Conservation (phyloP, 2,329 filamentous ascomycete species). For the Aspergillus hortae region DNA sequence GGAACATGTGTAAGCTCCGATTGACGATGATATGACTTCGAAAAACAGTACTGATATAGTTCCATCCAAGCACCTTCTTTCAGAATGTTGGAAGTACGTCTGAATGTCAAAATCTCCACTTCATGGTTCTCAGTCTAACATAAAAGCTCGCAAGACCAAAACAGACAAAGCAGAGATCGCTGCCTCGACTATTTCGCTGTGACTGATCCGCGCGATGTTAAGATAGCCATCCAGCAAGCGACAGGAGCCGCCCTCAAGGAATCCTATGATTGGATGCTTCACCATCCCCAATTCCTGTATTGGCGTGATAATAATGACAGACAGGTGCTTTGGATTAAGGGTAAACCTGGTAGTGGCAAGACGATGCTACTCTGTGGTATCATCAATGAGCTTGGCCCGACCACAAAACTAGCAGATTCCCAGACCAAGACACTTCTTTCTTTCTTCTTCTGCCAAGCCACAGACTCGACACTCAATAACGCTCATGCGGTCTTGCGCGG, state of each 20-base stretch:
- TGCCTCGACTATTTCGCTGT: background rate
- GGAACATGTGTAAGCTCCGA: no score
- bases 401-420: background rate
- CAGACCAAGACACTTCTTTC: background rate
- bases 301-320: background rate
- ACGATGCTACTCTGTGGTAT: conserved; percentile 16
- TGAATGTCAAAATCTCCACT: no score
- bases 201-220: background rate
- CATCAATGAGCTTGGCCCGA: conserved; percentile 6
- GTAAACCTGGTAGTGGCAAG: conserved; percentile 16
- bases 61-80: no score
- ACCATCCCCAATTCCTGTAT: conserved; percentile 1
- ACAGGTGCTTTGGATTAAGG: conserved; percentile 15
- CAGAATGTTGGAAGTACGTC: no score
- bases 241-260: background rate
- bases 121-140: no score
- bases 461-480: conserved; percentile 22
- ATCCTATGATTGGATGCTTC: conserved; percentile 3
- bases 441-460: conserved; percentile 37
- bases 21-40: no score
- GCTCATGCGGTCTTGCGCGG: conserved; percentile 31
- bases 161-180: no score
- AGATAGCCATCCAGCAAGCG: background rate
- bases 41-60: no score
- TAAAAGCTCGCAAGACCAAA: no score